Evolutionary conservation across 1,284 basidiomycete species (phyloP), one percentile per base, ranked within the genome.

Genomic region (Mycena sp.): DNA sequence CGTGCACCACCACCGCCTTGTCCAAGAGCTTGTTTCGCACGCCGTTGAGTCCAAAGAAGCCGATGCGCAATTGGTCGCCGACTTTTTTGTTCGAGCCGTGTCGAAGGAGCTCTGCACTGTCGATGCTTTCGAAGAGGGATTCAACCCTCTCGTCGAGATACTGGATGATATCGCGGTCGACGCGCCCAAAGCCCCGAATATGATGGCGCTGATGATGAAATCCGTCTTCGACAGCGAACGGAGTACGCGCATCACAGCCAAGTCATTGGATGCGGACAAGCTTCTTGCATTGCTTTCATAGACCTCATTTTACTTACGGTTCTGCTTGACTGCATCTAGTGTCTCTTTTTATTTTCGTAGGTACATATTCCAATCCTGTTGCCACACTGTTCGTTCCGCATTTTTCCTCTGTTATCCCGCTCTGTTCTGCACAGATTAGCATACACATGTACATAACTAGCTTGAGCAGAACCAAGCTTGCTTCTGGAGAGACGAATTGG

Each of bases 91-190:
- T 23, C 85, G 82, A 44, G 86, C 83, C 6, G 78, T 81, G 32
- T 82, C 77, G 69, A 90, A 85, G 79, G 82, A 79, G 65, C 78
- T 85, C 63, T 87, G 81, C 74, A 83, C 85, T 1, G 54, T 80
- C 0, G 83, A 83, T 14, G 78, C 85, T 7, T 87, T 95, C 71
- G 90, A 89, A 75, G 81, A 86, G 64, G 91, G 92, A 17, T 86
- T 96, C 76, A 76, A 77, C 61, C 81, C 83, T 2, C 84, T 88
- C 57, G 87, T 91, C 58, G 90, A 93, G 74, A 78, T 90, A 64
- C 82, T 98, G 69, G 94, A 95, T 72, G 95, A 98, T 73, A 87
- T 95, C 60, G 87, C 89, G 19, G 91, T 96, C 71, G 95, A 98
- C 75, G 93, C 92, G 63, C 96, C 96, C 4, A 91, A 91, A 73